Percentiles rank a stretch among this genome's conserved stretches.
Evolutionary conservation across 176 grass and related monocot genomes (phyloP).

Genomic region (Avena atlantica): DNA sequence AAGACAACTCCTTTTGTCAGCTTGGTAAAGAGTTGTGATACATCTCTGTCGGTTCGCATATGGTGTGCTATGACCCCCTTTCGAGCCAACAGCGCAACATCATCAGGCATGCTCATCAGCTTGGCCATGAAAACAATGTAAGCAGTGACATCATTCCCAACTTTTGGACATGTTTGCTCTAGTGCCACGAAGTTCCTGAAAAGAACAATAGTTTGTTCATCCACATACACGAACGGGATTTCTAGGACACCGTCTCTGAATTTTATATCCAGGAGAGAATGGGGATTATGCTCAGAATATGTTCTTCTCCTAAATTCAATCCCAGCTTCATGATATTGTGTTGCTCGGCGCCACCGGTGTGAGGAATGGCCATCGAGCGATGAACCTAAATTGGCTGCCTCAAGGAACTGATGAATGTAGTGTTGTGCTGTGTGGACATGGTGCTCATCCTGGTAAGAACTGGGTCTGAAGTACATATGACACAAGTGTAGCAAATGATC

Average conservation of each 20-base stretch:
- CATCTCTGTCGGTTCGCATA: background rate
- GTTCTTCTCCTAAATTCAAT: background rate
- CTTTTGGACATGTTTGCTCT: background rate
- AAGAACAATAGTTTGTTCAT: background rate
- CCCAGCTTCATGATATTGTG: slow-evolving; percentile 44
- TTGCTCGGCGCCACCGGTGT: slow-evolving; percentile 14
- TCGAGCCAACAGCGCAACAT: background rate
- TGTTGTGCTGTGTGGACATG: rapidly evolving
- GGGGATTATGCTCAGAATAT: background rate
- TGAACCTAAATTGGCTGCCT: background rate
- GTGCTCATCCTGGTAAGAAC: background rate
- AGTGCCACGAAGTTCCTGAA: slow-evolving; percentile 40
- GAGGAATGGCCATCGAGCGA: background rate
- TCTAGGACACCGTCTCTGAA: background rate
- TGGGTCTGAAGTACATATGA: slow-evolving; percentile 16
- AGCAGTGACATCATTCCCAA: slow-evolving; percentile 20
- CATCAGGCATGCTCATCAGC: slow-evolving; percentile 40
- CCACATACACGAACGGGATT: background rate
- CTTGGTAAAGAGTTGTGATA: slow-evolving; percentile 25
- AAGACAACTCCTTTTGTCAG: slow-evolving; percentile 40
- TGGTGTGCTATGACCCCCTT: slow-evolving; percentile 1
- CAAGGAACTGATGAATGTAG: background rate
- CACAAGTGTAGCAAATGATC: slow-evolving; percentile 18
- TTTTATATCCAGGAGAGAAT: slow-evolving; percentile 33
- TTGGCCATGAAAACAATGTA: slow-evolving; percentile 38